Evolutionary conservation across 2,329 filamentous ascomycete genomes (phyloP).

Genomic region (Periconia digitata): DNA sequence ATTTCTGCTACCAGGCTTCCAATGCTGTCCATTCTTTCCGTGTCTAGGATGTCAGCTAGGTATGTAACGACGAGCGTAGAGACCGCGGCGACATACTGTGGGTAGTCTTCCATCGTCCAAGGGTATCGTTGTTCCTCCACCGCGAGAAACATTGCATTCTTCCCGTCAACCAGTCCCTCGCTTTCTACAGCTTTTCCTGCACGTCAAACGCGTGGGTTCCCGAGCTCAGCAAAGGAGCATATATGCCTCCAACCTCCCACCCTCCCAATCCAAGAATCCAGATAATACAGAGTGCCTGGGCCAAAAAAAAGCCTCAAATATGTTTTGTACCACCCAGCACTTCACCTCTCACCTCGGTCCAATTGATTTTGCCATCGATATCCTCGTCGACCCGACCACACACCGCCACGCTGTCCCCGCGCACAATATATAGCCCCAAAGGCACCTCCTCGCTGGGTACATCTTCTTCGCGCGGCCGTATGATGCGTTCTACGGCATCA

Average conservation of each 20-base stretch:
- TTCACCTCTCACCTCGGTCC: constrained; percentile 83
- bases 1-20: neutral
- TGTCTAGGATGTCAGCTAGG: constrained; percentile 17
- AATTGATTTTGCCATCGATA: constrained; percentile 87
- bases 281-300: neutral
- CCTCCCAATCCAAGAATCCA: neutral
- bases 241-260: neutral
- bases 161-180: neutral
- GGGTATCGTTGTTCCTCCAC: constrained; percentile 19
- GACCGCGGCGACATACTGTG: constrained; percentile 21
- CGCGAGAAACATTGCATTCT: neutral
- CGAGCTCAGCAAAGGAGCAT: too few relatives aligned
- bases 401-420: constrained; percentile 91
- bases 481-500: constrained; percentile 84
- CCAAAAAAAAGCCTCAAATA: constrained; percentile 18
- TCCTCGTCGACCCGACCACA: constrained; percentile 88
- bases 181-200: neutral
- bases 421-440: constrained; percentile 86
- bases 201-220: too few relatives aligned
- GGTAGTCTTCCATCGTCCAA: constrained; percentile 14
- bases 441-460: constrained; percentile 79
- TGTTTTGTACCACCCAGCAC: constrained; percentile 87
- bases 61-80: neutral
- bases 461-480: constrained; percentile 79
- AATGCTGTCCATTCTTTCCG: neutral